These are phyloP conservation scores for Acanthochlamys bracteata DNA, from an alignment of 106 monocot species.

Conservation along the genomic window DNA sequence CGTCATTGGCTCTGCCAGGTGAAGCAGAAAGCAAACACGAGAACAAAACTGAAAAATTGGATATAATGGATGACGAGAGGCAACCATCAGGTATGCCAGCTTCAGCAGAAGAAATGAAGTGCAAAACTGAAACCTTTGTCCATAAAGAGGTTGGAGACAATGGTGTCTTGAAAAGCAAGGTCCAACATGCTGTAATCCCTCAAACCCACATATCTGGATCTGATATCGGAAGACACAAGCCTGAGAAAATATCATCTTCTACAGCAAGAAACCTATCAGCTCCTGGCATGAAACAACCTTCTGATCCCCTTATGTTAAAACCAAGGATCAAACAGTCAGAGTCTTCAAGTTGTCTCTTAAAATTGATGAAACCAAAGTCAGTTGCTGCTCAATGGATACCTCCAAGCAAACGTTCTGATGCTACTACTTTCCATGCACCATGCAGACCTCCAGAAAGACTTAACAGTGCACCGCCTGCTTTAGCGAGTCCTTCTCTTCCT, in stretches of 20 bases:
- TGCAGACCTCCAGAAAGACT: slow-evolving; percentile 22
- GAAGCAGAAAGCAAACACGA: too few species aligned
- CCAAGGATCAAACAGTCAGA: slow-evolving; percentile 14
- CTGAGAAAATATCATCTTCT: slow-evolving; percentile 6
- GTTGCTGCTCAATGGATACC: slow-evolving; percentile 19
- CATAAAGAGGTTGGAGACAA: slow-evolving; percentile 1
- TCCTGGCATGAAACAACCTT: slow-evolving; percentile 13
- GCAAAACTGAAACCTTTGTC: too few species aligned
- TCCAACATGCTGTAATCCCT: neutral
- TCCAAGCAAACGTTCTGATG: slow-evolving; percentile 27
- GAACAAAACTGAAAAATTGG: too few species aligned
- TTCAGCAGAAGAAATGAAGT: too few species aligned
- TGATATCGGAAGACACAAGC: slow-evolving; percentile 3
- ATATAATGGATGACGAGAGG: too few species aligned
- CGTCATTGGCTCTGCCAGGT: too few species aligned
- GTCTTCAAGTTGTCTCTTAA: neutral
- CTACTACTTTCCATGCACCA: slow-evolving; percentile 16
- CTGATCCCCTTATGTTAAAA: slow-evolving; percentile 8
- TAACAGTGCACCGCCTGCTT: slow-evolving; percentile 31
- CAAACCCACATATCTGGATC: neutral
- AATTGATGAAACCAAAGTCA: slow-evolving; percentile 11
- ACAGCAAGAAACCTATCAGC: slow-evolving; percentile 15
- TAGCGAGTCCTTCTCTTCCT: slow-evolving; percentile 7
- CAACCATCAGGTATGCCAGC: too few species aligned
- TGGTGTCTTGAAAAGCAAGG: slow-evolving; percentile 1